A percentile compares a stretch with the other conserved stretches of the same genome.
Evolutionary conservation across 169 alveolate species (phyloP).

Genomic region (Toxoplasma gondii): DNA sequence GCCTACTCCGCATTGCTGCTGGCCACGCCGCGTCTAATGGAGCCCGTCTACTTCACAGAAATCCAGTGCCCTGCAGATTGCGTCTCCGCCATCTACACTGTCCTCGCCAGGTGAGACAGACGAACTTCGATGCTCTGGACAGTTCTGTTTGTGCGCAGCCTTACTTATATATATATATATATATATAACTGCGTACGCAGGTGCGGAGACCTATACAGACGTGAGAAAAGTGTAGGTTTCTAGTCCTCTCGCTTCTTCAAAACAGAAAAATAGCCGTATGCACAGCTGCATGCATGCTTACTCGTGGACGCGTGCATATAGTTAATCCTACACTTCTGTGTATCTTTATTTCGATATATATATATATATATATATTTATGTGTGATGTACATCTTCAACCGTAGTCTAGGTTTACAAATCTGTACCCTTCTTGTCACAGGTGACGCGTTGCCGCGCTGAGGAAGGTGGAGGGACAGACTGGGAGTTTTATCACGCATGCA

Average conservation of each 20-base stretch:
- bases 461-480: too few species aligned
- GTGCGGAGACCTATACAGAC: not conserved
- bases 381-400: not conserved
- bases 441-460: too few species aligned
- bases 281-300: not conserved
- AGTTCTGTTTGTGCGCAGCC: not conserved
- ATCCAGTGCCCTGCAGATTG: constrained; percentile 97
- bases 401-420: too few species aligned
- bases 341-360: too few species aligned
- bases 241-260: too few species aligned
- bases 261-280: not conserved
- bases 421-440: too few species aligned
- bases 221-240: too few species aligned
- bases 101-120: constrained; percentile 76
- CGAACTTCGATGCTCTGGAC: not conserved
- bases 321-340: too few species aligned
- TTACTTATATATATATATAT: too few species aligned
- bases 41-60: constrained; percentile 96
- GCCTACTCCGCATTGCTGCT: constrained; percentile 97
- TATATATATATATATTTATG: not conserved
- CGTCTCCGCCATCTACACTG: constrained; percentile 94
- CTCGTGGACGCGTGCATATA: not conserved
- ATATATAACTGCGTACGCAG: too few species aligned
- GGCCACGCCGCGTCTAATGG: constrained; percentile 99
- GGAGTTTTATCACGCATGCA: too few species aligned